Percentiles rank a stretch among this genome's conserved stretches.
These are phyloP conservation scores for Salvia sclarea DNA, from an alignment of 305 asterid species.

Conservation along the genomic window DNA sequence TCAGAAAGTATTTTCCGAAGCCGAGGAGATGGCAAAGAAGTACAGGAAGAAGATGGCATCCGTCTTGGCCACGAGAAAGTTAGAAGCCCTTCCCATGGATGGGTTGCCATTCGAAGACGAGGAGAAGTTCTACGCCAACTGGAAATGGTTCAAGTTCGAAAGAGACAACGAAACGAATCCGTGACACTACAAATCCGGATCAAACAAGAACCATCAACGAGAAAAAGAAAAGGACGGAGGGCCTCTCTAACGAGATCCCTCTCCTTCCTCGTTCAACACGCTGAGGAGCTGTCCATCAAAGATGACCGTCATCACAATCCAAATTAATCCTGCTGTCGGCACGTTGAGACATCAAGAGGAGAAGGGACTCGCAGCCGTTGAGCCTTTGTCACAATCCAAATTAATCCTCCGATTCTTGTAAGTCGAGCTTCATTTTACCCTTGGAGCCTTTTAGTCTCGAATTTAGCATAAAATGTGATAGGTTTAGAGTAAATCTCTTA, in stretches of 20 bases:
- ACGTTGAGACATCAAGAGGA: not conserved
- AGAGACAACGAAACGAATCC: conserved; percentile 35
- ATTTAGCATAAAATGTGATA: not conserved
- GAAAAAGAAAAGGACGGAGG: not conserved
- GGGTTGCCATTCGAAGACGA: conserved; percentile 72
- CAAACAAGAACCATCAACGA: not conserved
- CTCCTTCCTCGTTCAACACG: conserved; percentile 18
- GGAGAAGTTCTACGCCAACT: conserved; percentile 68
- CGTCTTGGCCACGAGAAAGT: conserved; percentile 41
- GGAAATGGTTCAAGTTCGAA: conserved; percentile 87
- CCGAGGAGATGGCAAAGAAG: conserved; percentile 77
- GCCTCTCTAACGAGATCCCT: not conserved
- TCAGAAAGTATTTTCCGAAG: conserved; percentile 86
- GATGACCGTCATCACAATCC: not conserved
- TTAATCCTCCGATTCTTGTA: not conserved
- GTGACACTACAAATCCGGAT: conserved; percentile 19
- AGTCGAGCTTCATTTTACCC: not conserved
- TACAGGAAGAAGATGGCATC: conserved; percentile 56
- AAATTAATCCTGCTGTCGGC: conserved; percentile 19
- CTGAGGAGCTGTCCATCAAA: not conserved
- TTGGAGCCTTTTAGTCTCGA: not conserved
- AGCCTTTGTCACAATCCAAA: too few relatives aligned
- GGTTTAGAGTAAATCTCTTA: not conserved
- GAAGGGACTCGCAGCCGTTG: not conserved
- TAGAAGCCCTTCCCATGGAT: conserved; percentile 50